Evolutionary conservation across 768 basidiomycete genomes (phyloP).

Genomic region (Mycena pura): DNA sequence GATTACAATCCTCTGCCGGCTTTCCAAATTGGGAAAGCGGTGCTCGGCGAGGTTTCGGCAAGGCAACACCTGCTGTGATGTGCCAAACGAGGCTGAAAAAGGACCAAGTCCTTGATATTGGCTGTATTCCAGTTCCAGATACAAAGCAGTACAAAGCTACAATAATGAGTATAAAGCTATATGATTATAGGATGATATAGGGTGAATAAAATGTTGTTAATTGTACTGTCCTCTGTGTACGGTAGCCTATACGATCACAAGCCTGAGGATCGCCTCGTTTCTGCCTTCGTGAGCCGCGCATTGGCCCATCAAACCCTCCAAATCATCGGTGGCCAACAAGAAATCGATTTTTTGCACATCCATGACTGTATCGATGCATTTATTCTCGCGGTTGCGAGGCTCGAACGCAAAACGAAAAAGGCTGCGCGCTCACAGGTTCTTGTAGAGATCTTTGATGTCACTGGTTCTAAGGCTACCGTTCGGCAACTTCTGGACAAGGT

Average conservation of each 20-base stretch:
- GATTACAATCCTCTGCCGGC: too few species aligned
- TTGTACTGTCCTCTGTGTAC: slow-evolving; percentile 1
- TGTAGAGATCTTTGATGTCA: not conserved
- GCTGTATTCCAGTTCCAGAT: too few species aligned
- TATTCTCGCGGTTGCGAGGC: not conserved
- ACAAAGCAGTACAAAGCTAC: too few species aligned
- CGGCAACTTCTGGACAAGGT: not conserved
- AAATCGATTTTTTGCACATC: not conserved
- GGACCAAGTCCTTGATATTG: too few species aligned
- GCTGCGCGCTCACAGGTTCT: not conserved
- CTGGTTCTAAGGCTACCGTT: not conserved
- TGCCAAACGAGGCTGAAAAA: too few species aligned
- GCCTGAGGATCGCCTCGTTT: slow-evolving; percentile 2
- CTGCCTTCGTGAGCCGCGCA: not conserved
- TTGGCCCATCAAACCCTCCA: slow-evolving; percentile 7
- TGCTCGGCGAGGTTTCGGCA: too few species aligned
- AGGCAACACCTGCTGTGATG: too few species aligned
- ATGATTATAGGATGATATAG: too few species aligned
- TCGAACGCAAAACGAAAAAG: not conserved
- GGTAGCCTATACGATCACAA: slow-evolving; percentile 2
- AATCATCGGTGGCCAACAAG: slow-evolving; percentile 1
- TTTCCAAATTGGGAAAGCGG: too few species aligned
- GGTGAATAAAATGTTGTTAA: too few species aligned
- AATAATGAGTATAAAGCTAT: too few species aligned
- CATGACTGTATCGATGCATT: slow-evolving; percentile 6